Evolutionary conservation across 768 basidiomycete genomes (phyloP), one percentile per base, ranked within the genome.

Genomic region (Russula sp.): DNA sequence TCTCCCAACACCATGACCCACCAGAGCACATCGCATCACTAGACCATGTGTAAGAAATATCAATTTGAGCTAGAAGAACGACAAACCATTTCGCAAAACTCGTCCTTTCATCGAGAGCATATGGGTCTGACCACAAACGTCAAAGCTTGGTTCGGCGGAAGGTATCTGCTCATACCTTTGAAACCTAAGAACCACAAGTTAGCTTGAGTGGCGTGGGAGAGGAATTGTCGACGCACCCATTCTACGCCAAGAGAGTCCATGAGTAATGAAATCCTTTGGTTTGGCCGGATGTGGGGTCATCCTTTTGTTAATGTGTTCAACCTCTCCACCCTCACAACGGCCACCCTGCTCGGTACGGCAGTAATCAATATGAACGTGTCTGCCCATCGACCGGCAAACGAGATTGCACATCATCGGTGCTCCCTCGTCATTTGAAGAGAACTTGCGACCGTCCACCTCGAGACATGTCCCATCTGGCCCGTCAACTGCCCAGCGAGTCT

Each of bases 391-490:
- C 2, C 76, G 73, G 63, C 83, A 86, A 35, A 82, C 68, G 13
- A 84, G 73, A 49, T 76, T 83, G 68, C 85, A 85, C 74, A 85
- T 76, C 81, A 85, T 82, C 0, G 84, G 84, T 0, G 83, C 83
- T 7, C 84, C 83, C 36, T 81, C 80, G 54, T 83, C 82, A 35
- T 77, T 75, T 0, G 78, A 65, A 10, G 76, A 80, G 67, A 83
- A 86, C 60, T 77, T 80, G 58, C 77, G 77, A 3, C 85, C 84
- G 53, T 79, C 77, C 2, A 85, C 71, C 64, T 86, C 85, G 0
- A 84, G 58, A 1, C 73, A 69, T 3, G 75, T 75, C 16, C 77
- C 81, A 8, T 83, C 79, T 0, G 77, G 78, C 0, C 80, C 82
- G 53, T 84, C 82, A 5, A 85, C 69, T 0, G 78, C 73, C 85